A percentile compares a stretch with the other conserved stretches of the same genome.
Conservation (phyloP, 2,329 filamentous ascomycete species). For the Coniochaeta pulveracea region DNA sequence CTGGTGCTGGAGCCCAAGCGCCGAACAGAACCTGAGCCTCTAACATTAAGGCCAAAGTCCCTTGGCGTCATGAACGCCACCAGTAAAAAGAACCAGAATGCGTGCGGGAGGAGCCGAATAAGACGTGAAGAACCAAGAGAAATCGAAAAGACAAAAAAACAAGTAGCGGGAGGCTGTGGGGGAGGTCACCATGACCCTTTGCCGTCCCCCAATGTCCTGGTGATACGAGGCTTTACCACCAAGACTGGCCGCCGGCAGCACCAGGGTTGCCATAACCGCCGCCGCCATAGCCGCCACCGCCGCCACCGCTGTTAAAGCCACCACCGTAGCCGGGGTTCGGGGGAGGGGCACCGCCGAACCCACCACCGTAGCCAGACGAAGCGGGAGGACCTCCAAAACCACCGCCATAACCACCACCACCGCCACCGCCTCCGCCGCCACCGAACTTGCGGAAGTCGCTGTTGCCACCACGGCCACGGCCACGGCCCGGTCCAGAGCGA, state of each 20-base stretch:
- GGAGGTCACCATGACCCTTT: constrained; percentile 3
- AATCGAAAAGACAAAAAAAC: constrained; percentile 13
- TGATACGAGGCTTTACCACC: constrained; percentile 42
- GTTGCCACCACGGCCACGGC: constrained; percentile 58
- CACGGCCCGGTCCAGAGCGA: constrained; percentile 59
- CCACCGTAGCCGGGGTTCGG: constrained; percentile 26
- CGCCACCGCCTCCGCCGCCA: constrained; percentile 42
- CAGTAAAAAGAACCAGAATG: constrained; percentile 14
- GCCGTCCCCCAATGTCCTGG: too few species aligned
- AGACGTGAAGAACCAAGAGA: constrained; percentile 7
- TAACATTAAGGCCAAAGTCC: constrained; percentile 18
- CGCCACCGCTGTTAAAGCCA: constrained; percentile 23
- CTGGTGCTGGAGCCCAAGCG: too few species aligned
- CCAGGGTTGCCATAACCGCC: constrained; percentile 61
- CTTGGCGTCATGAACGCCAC: constrained; percentile 25
- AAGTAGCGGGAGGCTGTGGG: constrained; percentile 4
- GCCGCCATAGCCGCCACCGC: constrained; percentile 29
- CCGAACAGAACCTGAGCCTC: constrained; percentile 22
- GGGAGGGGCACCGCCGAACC: constrained; percentile 26
- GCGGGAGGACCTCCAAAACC: constrained; percentile 30
- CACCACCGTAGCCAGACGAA: constrained; percentile 26
- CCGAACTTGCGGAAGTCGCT: constrained; percentile 84
- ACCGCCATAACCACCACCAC: constrained; percentile 29
- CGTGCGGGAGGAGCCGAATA: constrained; percentile 14
- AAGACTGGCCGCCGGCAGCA: constrained; percentile 51